These are phyloP conservation scores for Datisca glomerata DNA, from an alignment of 306 rosid species.

Conservation along the genomic window DNA sequence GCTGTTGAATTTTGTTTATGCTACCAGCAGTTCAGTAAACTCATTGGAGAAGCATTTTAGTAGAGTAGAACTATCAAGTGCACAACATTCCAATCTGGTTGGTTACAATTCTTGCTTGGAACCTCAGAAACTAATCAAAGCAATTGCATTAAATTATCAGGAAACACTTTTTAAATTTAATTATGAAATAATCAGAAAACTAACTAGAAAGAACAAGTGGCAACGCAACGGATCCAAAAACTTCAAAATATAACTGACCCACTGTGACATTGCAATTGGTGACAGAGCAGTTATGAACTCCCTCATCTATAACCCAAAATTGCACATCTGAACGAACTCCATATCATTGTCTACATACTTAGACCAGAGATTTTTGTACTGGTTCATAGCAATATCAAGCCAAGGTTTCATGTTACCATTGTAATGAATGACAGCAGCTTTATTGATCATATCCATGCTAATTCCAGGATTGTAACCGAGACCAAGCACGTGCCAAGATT, in stretches of 20 bases:
- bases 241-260: too few relatives aligned
- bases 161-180: slow-evolving; percentile 1
- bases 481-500: slow-evolving; percentile 99
- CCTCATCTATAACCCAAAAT: slow-evolving; percentile 80
- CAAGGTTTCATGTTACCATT: slow-evolving; percentile 98
- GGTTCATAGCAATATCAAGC: slow-evolving; percentile 98
- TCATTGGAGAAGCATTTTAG: too few relatives aligned
- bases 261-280: too few relatives aligned
- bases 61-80: too few relatives aligned
- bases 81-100: slow-evolving; percentile 1
- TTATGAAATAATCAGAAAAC: not conserved
- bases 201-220: not conserved
- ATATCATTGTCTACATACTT: slow-evolving; percentile 87
- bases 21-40: too few relatives aligned
- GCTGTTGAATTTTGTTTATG: too few relatives aligned
- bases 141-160: slow-evolving; percentile 3
- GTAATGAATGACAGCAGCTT: slow-evolving; percentile 95
- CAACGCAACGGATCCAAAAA: slow-evolving; percentile 3
- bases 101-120: slow-evolving; percentile 4
- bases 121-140: not conserved
- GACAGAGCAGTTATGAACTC: slow-evolving; percentile 10
- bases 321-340: slow-evolving; percentile 99
- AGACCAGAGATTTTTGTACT: slow-evolving; percentile 90
- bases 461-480: slow-evolving; percentile 96
- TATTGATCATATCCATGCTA: slow-evolving; percentile 89